These are phyloP conservation scores for Pseudocercospora fijiensis DNA, from an alignment of 2,329 filamentous ascomycete species.

Conservation along the genomic window DNA sequence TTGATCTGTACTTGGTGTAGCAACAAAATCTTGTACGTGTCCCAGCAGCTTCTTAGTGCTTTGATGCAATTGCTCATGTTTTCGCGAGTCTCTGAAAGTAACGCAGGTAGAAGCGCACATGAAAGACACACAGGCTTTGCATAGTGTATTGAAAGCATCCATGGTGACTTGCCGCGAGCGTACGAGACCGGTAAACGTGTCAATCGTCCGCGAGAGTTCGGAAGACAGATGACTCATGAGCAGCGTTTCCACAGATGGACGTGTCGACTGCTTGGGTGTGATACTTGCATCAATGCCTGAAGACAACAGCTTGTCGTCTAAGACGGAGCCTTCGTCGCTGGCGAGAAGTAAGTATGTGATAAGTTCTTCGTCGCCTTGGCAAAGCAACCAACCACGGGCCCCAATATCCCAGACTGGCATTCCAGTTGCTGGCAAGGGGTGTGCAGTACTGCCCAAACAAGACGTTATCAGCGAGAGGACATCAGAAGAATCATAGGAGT, in stretches of 20 bases:
- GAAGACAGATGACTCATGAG: conserved; percentile 27
- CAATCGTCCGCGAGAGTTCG: conserved; percentile 28
- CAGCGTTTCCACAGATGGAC: conserved; percentile 22
- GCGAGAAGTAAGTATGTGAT: conserved; percentile 52
- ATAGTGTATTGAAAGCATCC: conserved; percentile 29
- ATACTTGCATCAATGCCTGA: not conserved
- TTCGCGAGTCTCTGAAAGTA: conserved; percentile 31
- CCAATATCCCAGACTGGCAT: conserved; percentile 44
- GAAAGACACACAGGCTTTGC: conserved; percentile 23
- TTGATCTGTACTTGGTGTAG: conserved; percentile 42
- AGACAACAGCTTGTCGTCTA: conserved; percentile 9
- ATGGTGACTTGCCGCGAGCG: conserved; percentile 14
- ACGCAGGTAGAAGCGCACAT: conserved; percentile 35
- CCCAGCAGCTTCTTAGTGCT: conserved; percentile 32
- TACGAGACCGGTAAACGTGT: conserved; percentile 12
- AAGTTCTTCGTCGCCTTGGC: conserved; percentile 43
- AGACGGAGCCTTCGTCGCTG: conserved; percentile 2
- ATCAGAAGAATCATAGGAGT: conserved; percentile 63
- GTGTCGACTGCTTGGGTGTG: conserved; percentile 8
- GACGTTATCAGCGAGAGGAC: conserved; percentile 67
- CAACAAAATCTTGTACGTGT: conserved; percentile 39
- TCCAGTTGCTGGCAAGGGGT: conserved; percentile 26
- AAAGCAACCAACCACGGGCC: conserved; percentile 47
- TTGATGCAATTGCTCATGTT: conserved; percentile 32
- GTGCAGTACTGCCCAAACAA: conserved; percentile 59